These are phyloP conservation scores for Boletus mariae DNA, from an alignment of 1,284 basidiomycete species.

Conservation along the genomic window DNA sequence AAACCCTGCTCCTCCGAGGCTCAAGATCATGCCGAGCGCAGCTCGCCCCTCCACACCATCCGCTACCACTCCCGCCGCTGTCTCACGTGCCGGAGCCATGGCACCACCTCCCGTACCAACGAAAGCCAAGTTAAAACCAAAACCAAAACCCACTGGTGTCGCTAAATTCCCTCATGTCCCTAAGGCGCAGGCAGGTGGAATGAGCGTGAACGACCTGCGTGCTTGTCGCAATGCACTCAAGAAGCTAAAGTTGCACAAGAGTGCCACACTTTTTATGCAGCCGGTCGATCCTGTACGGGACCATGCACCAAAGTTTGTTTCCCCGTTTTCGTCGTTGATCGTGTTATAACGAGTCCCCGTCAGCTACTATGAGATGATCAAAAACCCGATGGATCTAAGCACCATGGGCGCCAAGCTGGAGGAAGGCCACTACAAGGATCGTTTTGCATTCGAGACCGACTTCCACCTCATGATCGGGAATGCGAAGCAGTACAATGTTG, in stretches of 20 bases:
- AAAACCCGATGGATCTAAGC: conserved; percentile 92
- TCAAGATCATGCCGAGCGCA: conserved; percentile 45
- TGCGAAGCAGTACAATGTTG: conserved; percentile 82
- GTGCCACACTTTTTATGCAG: conserved; percentile 71
- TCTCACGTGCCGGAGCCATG: conserved; percentile 18
- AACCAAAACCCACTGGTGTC: conserved; percentile 36
- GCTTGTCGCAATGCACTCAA: conserved; percentile 80
- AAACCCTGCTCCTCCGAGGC: conserved; percentile 48
- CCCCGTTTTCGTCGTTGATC: conserved; percentile 24
- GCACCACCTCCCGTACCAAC: conserved; percentile 38
- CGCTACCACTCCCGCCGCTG: conserved; percentile 18
- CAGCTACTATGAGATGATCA: conserved; percentile 89
- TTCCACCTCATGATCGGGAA: conserved; percentile 88
- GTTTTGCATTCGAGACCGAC: conserved; percentile 83
- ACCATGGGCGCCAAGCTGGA: conserved; percentile 88
- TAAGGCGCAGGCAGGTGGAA: conserved; percentile 77
- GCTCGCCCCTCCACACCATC: conserved; percentile 20
- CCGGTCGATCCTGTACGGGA: conserved; percentile 91
- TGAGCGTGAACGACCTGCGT: conserved; percentile 77
- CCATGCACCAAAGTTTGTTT: conserved; percentile 70
- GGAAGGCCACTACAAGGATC: conserved; percentile 82
- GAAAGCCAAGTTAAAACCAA: conserved; percentile 35
- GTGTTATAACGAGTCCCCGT: background rate
- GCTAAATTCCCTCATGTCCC: conserved; percentile 48
- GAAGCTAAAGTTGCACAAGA: conserved; percentile 75